Evolutionary conservation across 768 basidiomycete genomes (phyloP).

Genomic region (Kwoniella heveanensis): DNA sequence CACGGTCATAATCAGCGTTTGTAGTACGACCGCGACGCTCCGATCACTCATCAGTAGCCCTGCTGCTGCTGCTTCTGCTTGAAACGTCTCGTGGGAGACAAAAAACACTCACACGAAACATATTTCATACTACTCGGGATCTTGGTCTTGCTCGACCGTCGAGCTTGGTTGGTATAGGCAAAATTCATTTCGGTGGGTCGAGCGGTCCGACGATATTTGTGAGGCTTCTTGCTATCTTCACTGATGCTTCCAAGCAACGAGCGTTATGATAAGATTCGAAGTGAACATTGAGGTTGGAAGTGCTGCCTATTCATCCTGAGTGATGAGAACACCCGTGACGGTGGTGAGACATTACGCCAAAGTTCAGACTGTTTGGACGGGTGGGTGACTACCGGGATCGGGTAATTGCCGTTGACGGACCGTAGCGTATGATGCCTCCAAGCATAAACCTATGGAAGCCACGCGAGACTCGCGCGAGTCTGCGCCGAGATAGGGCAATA

Average conservation of each 20-base stretch:
- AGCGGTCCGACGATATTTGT: not conserved
- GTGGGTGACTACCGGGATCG: not conserved
- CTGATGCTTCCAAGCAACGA: no score
- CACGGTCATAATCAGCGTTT: no score
- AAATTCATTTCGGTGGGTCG: slow-evolving; percentile 9
- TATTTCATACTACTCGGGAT: slow-evolving; percentile 19
- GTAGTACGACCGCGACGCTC: no score
- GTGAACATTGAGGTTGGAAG: no score
- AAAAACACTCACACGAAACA: slow-evolving; percentile 16
- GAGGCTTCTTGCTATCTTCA: no score
- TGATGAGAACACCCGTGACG: not conserved
- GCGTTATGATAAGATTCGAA: no score
- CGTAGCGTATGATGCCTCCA: not conserved
- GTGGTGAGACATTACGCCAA: not conserved
- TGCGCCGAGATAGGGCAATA: no score
- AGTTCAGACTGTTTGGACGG: not conserved
- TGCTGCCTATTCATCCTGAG: not conserved
- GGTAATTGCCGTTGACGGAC: not conserved
- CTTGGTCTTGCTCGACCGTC: slow-evolving; percentile 18
- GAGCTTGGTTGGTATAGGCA: slow-evolving; percentile 16
- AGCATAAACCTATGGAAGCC: not conserved
- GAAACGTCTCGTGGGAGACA: no score
- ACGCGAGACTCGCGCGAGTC: not conserved
- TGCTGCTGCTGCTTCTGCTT: no score
- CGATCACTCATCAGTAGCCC: no score